Evolutionary conservation across 2,329 filamentous ascomycete species (phyloP), one percentile per base, ranked within the genome.

Genomic region (Leptographium lundbergii): DNA sequence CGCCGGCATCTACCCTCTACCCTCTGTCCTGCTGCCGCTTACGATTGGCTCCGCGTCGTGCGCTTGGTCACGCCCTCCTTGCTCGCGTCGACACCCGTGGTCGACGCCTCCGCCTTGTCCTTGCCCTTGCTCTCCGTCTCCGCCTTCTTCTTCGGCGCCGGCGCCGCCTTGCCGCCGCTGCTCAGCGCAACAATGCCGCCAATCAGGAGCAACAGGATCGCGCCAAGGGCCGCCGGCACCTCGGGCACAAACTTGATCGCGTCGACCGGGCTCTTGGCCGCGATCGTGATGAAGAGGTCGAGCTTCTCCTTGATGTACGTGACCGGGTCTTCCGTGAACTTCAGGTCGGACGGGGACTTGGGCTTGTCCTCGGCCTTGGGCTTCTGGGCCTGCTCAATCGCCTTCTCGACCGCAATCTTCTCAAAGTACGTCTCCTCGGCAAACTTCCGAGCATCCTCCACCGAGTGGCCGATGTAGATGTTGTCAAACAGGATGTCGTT

Each of bases 401-500:
- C 83, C 79, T 87, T 81, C 80, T 99, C 94, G 57, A 89, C 77
- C 59, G 85, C 79, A 72, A 85, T 81, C 88, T 99, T 99, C 76
- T 90, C 76, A 70, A 89, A 86, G 74, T 91, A 99, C 59, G 90
- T 89, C 81, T 96, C 89, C 65, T 87, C 81, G 68, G 90, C 88
- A 70, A 99, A 80, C 77, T 91, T 88, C 74, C 88, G 85, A 63
- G 94, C 94, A 66, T 99, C 94, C 70, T 90, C 90, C 66, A 94
- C 73, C 24, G 92, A 97, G 85, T 99, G 94, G 64, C 94, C 94
- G 72, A 99, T 91, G 84, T 97, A 99, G 81, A 99, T 95, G 86
- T 99, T 99, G 84, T 97, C 90, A 69, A 99, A 97, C 69, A 96
- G 87, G 68, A 99, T 97, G 71, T 96, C 88, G 73, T 86, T 95